Evolutionary conservation across 1,139 yeast species (phyloP), one percentile per base, ranked within the genome.

Genomic region (Protomyces gravidus): DNA sequence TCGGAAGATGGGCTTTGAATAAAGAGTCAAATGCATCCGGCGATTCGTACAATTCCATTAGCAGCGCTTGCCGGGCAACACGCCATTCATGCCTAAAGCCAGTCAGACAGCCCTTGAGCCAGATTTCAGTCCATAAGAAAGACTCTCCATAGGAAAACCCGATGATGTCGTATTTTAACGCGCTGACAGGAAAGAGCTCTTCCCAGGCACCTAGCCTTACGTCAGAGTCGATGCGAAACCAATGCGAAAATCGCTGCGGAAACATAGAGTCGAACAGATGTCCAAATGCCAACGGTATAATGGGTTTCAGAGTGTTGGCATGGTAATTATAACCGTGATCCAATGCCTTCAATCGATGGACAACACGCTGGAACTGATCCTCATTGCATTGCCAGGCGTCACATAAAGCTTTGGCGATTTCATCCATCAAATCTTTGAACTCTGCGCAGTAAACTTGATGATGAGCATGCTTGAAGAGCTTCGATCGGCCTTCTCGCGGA

Each of bases 101-200:
- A 5, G 50, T 27, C n/a, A 46, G 15, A 23, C 27, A 46, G 23
- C 50, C 50, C 36, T 46, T 46, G 36, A 46, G 33, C 27, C 30
- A 46, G 21, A 46, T 46, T 9, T 46, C 19, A 11, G 27, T 27
- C 50, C 50, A 46, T 15, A 13, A n/a, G 6, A 19, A 13, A 3
- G 9, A n/a, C 25, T 21, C 36, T 13, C 50, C 50, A 6, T 33
- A n/a, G n/a, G 30, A 23, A 28, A 46, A 46, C 5, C 36, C 27
- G 13, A 46, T 25, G 17, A 46, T 36, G 11, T 46, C 50, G 21
- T 46, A 46, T 11, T 19, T 17, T 5, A 46, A 28, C 13, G 36
- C 36, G 15, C 30, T 19, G 1, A 19, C 5, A 6, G 50, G 50
- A 5, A 46, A 46, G n/a, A 46, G 33, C 26, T 4, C 6, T 6